Evolutionary conservation across 2,329 filamentous ascomycete species (phyloP).

Genomic region (Xylaria arbuscula): DNA sequence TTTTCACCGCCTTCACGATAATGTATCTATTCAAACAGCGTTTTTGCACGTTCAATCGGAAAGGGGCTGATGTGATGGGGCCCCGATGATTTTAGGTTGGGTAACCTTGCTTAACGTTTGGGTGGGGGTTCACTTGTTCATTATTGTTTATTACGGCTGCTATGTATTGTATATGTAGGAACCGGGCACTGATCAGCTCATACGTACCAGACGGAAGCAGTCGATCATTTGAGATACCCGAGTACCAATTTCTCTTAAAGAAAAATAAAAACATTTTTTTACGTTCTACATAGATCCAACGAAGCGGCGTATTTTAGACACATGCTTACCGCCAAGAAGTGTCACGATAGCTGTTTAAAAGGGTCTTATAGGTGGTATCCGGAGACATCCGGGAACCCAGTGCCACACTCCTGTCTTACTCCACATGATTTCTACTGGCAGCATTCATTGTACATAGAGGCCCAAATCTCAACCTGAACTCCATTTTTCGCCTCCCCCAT

Average conservation of each 20-base stretch:
- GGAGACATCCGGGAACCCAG: not conserved
- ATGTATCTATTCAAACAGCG: slow-evolving; percentile 24
- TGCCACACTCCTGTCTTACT: slow-evolving; percentile 1
- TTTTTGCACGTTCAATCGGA: slow-evolving; percentile 12
- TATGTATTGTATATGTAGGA: slow-evolving; percentile 4
- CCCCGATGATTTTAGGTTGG: slow-evolving; percentile 7
- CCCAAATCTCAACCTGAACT: slow-evolving; percentile 6
- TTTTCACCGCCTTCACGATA: slow-evolving; percentile 9
- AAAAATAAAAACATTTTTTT: not conserved
- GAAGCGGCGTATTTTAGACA: not conserved
- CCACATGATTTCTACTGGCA: not conserved
- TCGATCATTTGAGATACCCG: slow-evolving; percentile 27
- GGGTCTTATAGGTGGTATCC: slow-evolving; percentile 2
- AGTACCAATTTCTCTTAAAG: not conserved
- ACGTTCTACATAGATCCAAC: not conserved
- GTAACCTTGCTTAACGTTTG: slow-evolving; percentile 11
- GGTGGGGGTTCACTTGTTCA: not conserved
- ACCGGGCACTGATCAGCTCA: not conserved
- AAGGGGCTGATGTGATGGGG: slow-evolving; percentile 4
- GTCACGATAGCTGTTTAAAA: slow-evolving; percentile 4
- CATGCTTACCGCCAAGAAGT: slow-evolving; percentile 23
- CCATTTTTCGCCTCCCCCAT: not conserved
- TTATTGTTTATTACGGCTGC: not conserved
- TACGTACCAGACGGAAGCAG: slow-evolving; percentile 12
- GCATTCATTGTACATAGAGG: not conserved